Evolutionary conservation across 2,329 filamentous ascomycete species (phyloP), one percentile per base, ranked within the genome.

Genomic region (Intubia oerlemansii): DNA sequence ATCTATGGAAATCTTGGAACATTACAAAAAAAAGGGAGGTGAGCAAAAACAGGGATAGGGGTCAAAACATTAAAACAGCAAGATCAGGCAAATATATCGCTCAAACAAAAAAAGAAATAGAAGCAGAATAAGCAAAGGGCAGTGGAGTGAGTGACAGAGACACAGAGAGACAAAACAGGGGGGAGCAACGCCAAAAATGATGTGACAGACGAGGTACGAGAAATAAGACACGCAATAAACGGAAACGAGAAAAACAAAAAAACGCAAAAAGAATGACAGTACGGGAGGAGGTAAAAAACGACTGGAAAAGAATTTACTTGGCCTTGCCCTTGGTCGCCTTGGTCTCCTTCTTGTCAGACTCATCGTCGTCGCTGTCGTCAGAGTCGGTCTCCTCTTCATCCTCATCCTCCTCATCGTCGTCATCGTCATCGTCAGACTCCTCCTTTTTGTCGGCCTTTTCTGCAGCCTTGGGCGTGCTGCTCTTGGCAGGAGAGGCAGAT

Each of bases 271-370:
- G n/a, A 21, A 21, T n/a, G n/a, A n/a, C n/a, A 21, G 8, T 21
- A n/a, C 19, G 8, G 8, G 19, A 21, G 19, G 8, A 8, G n/a
- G 8, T 8, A 8, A 21, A 8, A 21, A 8, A 8, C 19, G n/a
- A 8, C 8, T 21, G n/a, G 7, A 24, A n/a, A 24, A 7, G 22
- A 8, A 7, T 11, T 14, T 12, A 24, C 22, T 14, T 7, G n/a
- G 5, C 19, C 14, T 24, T 24, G 3, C 21, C 28, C 16, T 23
- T 29, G 18, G 7, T 42, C 2, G 45, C 40, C 2, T 46, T 42
- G 1, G 45, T 43, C 0, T 44, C 39, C 0, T 41, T 38, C 16
- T 36, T 25, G 17, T 28, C 35, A 10, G 30, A 30, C 6, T 35
- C 32, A 26, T 39, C 32, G 31, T 38, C 18, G 29, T 24, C 37